Percentiles rank a stretch among this genome's conserved stretches.
Conservation (phyloP, 2,329 filamentous ascomycete species). For the Aureobasidium melanogenum region DNA sequence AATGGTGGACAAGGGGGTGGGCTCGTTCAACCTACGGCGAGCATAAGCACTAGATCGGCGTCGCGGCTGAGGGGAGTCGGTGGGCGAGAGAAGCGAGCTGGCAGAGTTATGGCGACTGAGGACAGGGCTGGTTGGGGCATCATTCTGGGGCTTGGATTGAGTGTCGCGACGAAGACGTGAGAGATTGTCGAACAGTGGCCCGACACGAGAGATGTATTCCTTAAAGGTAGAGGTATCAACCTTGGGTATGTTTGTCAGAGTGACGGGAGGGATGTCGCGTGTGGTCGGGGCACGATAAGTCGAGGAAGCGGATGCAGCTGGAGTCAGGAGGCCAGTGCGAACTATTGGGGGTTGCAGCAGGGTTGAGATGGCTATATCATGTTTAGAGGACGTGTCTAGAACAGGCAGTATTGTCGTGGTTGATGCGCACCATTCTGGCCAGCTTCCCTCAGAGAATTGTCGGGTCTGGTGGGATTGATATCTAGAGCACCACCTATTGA, state of each 20-base stretch:
- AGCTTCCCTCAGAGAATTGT: slow-evolving; percentile 58
- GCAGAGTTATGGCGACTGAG: slow-evolving; percentile 30
- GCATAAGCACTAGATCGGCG: slow-evolving; percentile 42
- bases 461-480: slow-evolving; percentile 49
- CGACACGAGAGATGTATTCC: slow-evolving; percentile 76
- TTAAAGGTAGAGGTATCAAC: slow-evolving; percentile 74
- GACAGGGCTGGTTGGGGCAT: slow-evolving; percentile 24
- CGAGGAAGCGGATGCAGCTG: slow-evolving; percentile 54
- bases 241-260: slow-evolving; percentile 77
- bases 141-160: slow-evolving; percentile 20
- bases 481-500: slow-evolving; percentile 82
- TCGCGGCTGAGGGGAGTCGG: slow-evolving; percentile 39
- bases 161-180: slow-evolving; percentile 72
- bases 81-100: slow-evolving; percentile 33
- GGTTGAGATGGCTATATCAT: slow-evolving; percentile 68
- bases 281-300: slow-evolving; percentile 15
- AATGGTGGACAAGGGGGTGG: slow-evolving; percentile 84
- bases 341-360: slow-evolving; percentile 87
- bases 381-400: background rate
- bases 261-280: slow-evolving; percentile 76
- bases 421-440: slow-evolving; percentile 63
- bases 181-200: slow-evolving; percentile 79
- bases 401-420: background rate
- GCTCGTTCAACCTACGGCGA: slow-evolving; percentile 58
- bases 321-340: slow-evolving; percentile 71